Evolutionary conservation across 2,329 filamentous ascomycete genomes (phyloP), one percentile per base, ranked within the genome.

Genomic region (Epichloe glyceriae): DNA sequence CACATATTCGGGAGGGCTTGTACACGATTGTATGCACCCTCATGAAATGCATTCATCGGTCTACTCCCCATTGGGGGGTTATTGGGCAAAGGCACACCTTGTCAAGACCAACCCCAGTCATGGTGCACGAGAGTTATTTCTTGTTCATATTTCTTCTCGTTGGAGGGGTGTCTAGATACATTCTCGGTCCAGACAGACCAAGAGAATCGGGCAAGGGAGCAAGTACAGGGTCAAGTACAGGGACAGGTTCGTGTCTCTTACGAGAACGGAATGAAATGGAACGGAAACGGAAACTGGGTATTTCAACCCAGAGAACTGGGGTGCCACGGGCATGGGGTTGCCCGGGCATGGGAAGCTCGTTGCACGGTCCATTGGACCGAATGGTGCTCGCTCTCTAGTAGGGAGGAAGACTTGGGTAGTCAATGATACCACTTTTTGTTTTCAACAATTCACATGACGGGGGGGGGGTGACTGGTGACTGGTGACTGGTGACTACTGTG

Each of bases 11-110:
- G 39, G 44, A 40, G 38, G 47, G 47, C 39, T 33, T 40, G 20
- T 50, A 53, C 47, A 47, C 39, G 51, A 37, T 50, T 45, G 20
- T 37, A 26, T 20, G 51, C 51, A 39, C 47, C 40, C 47, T 50
- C 38, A 57, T 26, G 30, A 47, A 11, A 20, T 20, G 26, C 38
- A 12, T 33, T 44, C 12, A 42, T 22, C 11, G n/a, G 40, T 17
- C 6, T 3, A 22, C 19, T 20, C 14, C 11, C 40, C 42, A 10
- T 30, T 4, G 26, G 26, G 26, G 26, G 26, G 22, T 30, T 30
- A 8, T 30, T 30, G 26, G 26, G 26, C 26, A 30, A 30, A 30
- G 26, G 26, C 3, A 30, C 8, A 8, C 8, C 26, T 30, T 30
- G 26, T 30, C 26, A 30, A 4, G 26, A 8, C 26, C 3, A 10